phyloP scores from a whole-genome alignment of 2,329 filamentous ascomycete species.

The Scytalidium sp. region DNA sequence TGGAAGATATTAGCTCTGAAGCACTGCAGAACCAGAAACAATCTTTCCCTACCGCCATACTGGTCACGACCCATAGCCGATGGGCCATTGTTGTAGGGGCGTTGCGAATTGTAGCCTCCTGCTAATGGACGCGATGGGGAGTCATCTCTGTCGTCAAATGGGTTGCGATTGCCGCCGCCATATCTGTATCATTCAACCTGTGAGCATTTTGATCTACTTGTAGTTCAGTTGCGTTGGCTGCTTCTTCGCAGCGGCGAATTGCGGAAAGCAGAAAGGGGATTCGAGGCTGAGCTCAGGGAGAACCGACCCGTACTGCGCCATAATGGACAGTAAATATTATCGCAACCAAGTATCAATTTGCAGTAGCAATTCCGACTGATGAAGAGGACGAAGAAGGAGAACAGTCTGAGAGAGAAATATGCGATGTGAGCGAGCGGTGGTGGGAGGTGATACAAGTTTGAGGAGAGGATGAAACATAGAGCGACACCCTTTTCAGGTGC shows the following conservation, averaged over 20 bases:
- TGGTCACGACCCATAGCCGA: conserved; percentile 33
- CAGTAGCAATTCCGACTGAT: neutral
- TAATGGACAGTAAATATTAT: conserved; percentile 3
- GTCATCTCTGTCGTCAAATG: conserved; percentile 54
- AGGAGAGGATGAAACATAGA: neutral
- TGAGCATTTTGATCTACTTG: neutral
- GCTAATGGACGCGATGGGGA: conserved; percentile 15
- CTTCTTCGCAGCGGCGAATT: neutral
- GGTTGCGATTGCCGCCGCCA: conserved; percentile 48
- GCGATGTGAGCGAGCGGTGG: neutral
- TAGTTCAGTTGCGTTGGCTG: neutral
- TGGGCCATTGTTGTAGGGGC: conserved; percentile 38
- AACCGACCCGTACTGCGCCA: conserved; percentile 8
- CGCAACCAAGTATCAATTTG: neutral
- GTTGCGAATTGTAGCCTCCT: conserved; percentile 24
- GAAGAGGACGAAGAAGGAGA: neutral
- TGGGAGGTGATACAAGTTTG: neutral
- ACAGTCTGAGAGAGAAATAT: neutral
- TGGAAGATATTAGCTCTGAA: conserved; percentile 7
- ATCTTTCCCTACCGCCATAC: conserved; percentile 31
- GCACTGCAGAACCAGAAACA: conserved; percentile 2
- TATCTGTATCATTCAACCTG: conserved; percentile 40
- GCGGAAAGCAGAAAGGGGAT: neutral
- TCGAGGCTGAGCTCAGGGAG: neutral
- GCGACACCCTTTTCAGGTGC: neutral